Base-by-base conservation (phyloP, 2,329 filamentous ascomycete species). In the Pseudogymnoascus sp. region DNA sequence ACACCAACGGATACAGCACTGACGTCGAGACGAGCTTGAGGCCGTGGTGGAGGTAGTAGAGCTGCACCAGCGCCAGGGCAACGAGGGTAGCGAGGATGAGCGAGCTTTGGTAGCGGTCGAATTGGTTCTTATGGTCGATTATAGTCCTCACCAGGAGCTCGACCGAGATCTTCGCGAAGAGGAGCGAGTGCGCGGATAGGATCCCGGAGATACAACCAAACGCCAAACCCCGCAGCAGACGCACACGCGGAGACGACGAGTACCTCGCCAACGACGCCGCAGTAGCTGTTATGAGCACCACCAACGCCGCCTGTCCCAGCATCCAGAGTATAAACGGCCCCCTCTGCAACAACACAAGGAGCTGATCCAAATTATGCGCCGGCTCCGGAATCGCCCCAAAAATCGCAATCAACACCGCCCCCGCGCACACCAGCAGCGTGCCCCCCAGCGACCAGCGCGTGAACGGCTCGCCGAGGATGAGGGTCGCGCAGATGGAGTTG, bases 311-410 rank as follows among this genome's bases (percentile, higher is more conserved):
- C 66, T 95, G 96, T 8, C 89, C 80, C 14, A 87, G 81, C 86
- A 97, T 96, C 95, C 95, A 99, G 8, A 90, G 75, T 36, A 97
- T 79, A 74, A 97, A 97, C 3, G 89, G 82, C 61, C 82, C 83
- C 61, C 90, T 83, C 18, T 82, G 85, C 40, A 99, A 79, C 23
- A 99, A 81, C 18, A 81, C 80, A 39, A 99, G 79, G 36, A 99
- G 81, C 75, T 97, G 92, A 67, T 86, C 81, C 63, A 99, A 79
- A 67, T 85, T 92, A 77, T 99, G 95, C 64, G 93, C 91, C 1
- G 95, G 93, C 68, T 96, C 93, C 0, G 91, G 89, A 68, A 99
- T 91, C 45, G 95, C 93, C 63, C 95, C 96, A 73, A 97, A 99
- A 36, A 91, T 86, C 42, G 91, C 95, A 70, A 99, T 97, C 66